phyloP scores from a whole-genome alignment of 352 stramenopile genomes.

The Phytophthora aleatoria region DNA sequence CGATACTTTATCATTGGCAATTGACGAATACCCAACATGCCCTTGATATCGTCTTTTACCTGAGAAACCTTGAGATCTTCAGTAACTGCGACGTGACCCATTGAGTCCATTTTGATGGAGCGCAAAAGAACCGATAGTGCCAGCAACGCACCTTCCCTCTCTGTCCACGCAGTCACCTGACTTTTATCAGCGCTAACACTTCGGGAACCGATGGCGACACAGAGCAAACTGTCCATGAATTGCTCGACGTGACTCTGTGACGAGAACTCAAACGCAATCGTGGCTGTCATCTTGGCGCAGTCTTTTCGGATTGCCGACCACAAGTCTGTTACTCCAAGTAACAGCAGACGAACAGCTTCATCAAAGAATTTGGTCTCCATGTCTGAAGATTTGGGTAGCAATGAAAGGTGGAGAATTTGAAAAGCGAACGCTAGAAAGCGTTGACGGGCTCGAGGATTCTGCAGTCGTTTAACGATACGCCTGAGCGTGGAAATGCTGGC shows the following conservation, averaged over 20 bases:
- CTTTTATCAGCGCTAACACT: conserved; percentile 31
- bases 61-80: conserved; percentile 20
- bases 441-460: conserved; percentile 50
- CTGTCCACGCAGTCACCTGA: conserved; percentile 40
- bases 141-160: conserved; percentile 55
- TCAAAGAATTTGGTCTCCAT: conserved; percentile 30
- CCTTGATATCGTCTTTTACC: conserved; percentile 39
- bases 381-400: not conserved
- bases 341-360: conserved; percentile 36
- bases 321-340: conserved; percentile 63
- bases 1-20: conserved; percentile 24
- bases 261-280: conserved; percentile 37
- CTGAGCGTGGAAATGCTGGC: conserved; percentile 14
- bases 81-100: not conserved
- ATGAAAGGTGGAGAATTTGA: conserved; percentile 21
- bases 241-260: conserved; percentile 40
- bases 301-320: conserved; percentile 78
- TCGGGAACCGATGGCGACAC: conserved; percentile 33
- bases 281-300: conserved; percentile 23
- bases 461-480: conserved; percentile 31
- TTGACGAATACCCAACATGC: conserved; percentile 15
- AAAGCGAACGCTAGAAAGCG: conserved; percentile 40
- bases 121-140: conserved; percentile 41
- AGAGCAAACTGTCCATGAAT: conserved; percentile 50
- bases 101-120: conserved; percentile 32